Evolutionary conservation across 805 yeast species (phyloP), one percentile per base, ranked within the genome.

Genomic region (Blastobotrys robertii): DNA sequence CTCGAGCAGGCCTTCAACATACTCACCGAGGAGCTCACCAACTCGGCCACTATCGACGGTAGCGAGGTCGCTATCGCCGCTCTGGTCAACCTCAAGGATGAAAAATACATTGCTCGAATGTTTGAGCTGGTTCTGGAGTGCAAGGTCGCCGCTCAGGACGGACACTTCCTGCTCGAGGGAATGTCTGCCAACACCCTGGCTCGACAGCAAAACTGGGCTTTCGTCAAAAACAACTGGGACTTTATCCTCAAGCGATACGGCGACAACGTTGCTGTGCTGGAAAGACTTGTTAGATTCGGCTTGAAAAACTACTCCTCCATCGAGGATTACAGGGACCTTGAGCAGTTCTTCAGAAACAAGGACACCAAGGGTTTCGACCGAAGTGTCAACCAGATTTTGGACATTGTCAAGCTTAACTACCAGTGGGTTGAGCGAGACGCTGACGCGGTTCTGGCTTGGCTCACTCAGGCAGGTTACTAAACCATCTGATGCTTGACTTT

Each of bases 41-140:
- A 59, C 9, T 82, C 85, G 8, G 54, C 70, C 2, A 61, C 81
- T 4, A 67, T 77, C 41, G 84, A 78, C 57, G 70, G 58, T 28
- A 53, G 78, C 41, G 85, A 79, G 58, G 64, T 72, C 40, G 77
- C 81, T 0, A 61, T 78, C 19, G 55, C 57, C n/a, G 72, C 84
- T 0, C 58, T 79, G 37, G 84, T 84, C 1, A 57, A 63, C 12
- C 63, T 72, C 14, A 50, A 62, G 31, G 64, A 67, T 28, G 51
- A 56, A 8, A 62, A 58, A 10, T 62, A 66, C 25, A 60, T 74
- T 19, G 51, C 59, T n/a, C 55, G 56, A 38, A 59, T 74, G 38
- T 50, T 77, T n/a, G 57, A 50, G 0, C 52, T 68, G 44, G 56
- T 76, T 29, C 55, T 69, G 35, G 65, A 73, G 31, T 67, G 68